Evolutionary conservation across 192 early-diverging fungal genomes (phyloP), one percentile per base, ranked within the genome.

Genomic region (Entomortierella parvispora): DNA sequence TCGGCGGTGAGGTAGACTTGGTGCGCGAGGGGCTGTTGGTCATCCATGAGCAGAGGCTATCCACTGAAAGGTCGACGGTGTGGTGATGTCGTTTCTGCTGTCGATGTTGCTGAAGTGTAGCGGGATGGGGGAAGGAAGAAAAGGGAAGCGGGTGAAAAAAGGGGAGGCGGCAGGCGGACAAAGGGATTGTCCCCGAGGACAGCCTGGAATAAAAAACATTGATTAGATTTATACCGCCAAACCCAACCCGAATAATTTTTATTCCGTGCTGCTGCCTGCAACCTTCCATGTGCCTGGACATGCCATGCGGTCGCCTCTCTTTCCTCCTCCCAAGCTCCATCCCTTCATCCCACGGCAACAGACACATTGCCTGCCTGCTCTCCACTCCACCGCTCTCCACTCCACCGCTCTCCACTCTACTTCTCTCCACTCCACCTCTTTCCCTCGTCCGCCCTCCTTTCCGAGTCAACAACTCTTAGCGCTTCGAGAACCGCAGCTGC

Each of bases 1-100:
- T 79, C 79, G 32, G 58, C 71, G 26, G 80, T 63, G 37, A 85
- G 57, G 54, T 85, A 88, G 23, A 65, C 64, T 56, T 86, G 82
- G 48, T 86, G 76, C 49, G 71, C 76, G 58, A 49, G 44, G 65
- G 74, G 50, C 49, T 58, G 44, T 51, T 50, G 22, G 37, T 51
- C 50, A 29, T 54, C 65, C 49, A 43, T 59, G 40, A 20, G 20
- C 23, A 18, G 7, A 17, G 15, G 11, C n/a, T 23, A 25, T 15
- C 45, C n/a, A 23, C 20, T 51, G 48, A 40, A 40, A 12, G 12
- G 37, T 12, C 7, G 12, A 40, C 43, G 46, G 28, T 31, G 12
- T 18, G 25, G 46, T 46, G 59, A 2, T 22, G 31, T 25, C 58
- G 29, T 34, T 23, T 6, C 44, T 45, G 26, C 12, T 7, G 11